Conservation (phyloP, 2,329 filamentous ascomycete species). For the Colletotrichum agaves region DNA sequence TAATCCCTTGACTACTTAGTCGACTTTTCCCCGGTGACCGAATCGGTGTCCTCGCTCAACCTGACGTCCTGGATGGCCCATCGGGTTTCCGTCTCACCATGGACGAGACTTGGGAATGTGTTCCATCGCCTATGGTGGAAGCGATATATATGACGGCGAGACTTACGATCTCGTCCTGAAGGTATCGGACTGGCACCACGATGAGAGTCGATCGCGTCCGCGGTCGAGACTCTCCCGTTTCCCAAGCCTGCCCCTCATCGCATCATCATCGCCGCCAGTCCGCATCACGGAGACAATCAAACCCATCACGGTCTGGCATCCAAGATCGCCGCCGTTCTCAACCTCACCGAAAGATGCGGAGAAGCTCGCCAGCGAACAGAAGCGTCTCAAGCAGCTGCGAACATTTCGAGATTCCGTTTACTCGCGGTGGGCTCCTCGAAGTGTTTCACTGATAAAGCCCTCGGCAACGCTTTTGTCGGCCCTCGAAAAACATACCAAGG, state of each 20-base stretch:
- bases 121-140: slow-evolving; percentile 47
- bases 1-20: neutral
- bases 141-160: slow-evolving; percentile 66
- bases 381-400: slow-evolving; percentile 36
- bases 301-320: slow-evolving; percentile 45
- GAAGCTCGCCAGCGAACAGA: slow-evolving; percentile 38
- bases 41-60: slow-evolving; percentile 51
- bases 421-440: no score
- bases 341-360: slow-evolving; percentile 42
- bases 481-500: neutral
- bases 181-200: slow-evolving; percentile 39
- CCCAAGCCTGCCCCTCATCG: slow-evolving; percentile 48
- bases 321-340: slow-evolving; percentile 47
- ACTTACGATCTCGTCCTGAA: slow-evolving; percentile 54
- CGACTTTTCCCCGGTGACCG: slow-evolving; percentile 45
- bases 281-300: slow-evolving; percentile 47
- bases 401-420: no score
- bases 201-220: slow-evolving; percentile 43
- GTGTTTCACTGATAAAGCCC: no score
- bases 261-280: slow-evolving; percentile 57
- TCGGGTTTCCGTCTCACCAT: slow-evolving; percentile 44
- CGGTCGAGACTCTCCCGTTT: slow-evolving; percentile 45
- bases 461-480: neutral
- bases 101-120: slow-evolving; percentile 51
- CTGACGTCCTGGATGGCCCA: slow-evolving; percentile 49